Evolutionary conservation across 2,329 filamentous ascomycete genomes (phyloP).

Genomic region (Colletotrichum chlorophyti): DNA sequence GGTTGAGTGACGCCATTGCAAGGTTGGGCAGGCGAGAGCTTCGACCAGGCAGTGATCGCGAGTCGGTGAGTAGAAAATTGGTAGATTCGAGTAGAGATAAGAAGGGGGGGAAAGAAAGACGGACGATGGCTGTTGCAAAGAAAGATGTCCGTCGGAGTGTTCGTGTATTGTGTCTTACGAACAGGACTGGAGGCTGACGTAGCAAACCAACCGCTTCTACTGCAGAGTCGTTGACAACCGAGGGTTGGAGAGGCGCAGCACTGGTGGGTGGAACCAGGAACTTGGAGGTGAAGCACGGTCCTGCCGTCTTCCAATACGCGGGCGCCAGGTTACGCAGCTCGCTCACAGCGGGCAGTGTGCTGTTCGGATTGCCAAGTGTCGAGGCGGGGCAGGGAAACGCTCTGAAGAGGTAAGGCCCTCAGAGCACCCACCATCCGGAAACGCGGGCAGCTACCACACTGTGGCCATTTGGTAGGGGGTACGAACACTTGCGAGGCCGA

Average conservation of each 20-base stretch:
- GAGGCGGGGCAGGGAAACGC: slow-evolving; percentile 27
- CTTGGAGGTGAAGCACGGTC: slow-evolving; percentile 30
- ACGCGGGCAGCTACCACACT: neutral
- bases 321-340: slow-evolving; percentile 21
- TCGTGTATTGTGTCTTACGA: slow-evolving; percentile 26
- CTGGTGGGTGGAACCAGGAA: slow-evolving; percentile 29
- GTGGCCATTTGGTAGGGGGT: neutral
- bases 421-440: neutral
- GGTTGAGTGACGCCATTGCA: slow-evolving; percentile 79
- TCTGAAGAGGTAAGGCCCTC: slow-evolving; percentile 6
- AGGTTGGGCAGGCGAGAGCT: slow-evolving; percentile 31
- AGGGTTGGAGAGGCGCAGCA: slow-evolving; percentile 28
- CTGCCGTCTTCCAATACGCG: slow-evolving; percentile 23
- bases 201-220: slow-evolving; percentile 26
- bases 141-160: slow-evolving; percentile 24
- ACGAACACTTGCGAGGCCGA: neutral
- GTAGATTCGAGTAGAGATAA: neutral
- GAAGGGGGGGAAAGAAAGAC: neutral
- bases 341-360: slow-evolving; percentile 7
- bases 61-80: neutral
- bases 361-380: slow-evolving; percentile 19
- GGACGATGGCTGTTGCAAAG: slow-evolving; percentile 13
- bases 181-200: slow-evolving; percentile 30
- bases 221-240: slow-evolving; percentile 23
- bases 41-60: slow-evolving; percentile 29